A percentile compares a stretch with the other conserved stretches of the same genome.
Evolutionary conservation across 2,329 filamentous ascomycete genomes (phyloP).

Genomic region (Ceratocystiopsis sp.): DNA sequence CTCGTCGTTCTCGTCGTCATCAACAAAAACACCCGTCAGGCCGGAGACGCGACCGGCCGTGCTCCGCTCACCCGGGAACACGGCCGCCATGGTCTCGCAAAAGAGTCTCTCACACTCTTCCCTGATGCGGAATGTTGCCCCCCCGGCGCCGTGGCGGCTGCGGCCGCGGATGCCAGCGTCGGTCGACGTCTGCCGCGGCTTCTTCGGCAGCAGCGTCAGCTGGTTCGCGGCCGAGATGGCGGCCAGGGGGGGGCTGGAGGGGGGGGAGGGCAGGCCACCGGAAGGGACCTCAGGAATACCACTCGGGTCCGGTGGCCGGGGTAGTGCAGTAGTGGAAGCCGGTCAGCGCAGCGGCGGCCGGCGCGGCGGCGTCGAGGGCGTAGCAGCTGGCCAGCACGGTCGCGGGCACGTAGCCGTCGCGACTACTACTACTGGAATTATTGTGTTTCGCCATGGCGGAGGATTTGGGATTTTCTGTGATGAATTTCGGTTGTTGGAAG

Average conservation of each 20-base stretch:
- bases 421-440: slow-evolving; percentile 63
- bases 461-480: too few species aligned
- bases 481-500: too few species aligned
- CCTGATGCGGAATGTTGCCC: slow-evolving; percentile 92
- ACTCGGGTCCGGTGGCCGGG: slow-evolving; percentile 71
- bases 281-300: slow-evolving; percentile 87
- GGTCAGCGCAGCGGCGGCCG: slow-evolving; percentile 51
- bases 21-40: slow-evolving; percentile 58
- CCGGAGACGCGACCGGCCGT: slow-evolving; percentile 61
- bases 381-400: slow-evolving; percentile 88
- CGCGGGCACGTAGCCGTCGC: slow-evolving; percentile 49
- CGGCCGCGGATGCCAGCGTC: slow-evolving; percentile 1
- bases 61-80: slow-evolving; percentile 93
- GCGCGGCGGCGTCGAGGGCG: slow-evolving; percentile 51
- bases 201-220: slow-evolving; percentile 45
- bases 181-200: slow-evolving; percentile 6
- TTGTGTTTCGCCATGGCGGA: slow-evolving; percentile 45
- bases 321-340: slow-evolving; percentile 95
- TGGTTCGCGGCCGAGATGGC: slow-evolving; percentile 52
- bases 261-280: slow-evolving; percentile 71
- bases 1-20: slow-evolving; percentile 1
- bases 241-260: slow-evolving; percentile 78
- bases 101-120: slow-evolving; percentile 99
- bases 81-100: slow-evolving; percentile 84
- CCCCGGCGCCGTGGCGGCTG: slow-evolving; percentile 32